Base-by-base conservation (phyloP, 352 stramenopile species). In the Pythium utonaiense region DNA sequence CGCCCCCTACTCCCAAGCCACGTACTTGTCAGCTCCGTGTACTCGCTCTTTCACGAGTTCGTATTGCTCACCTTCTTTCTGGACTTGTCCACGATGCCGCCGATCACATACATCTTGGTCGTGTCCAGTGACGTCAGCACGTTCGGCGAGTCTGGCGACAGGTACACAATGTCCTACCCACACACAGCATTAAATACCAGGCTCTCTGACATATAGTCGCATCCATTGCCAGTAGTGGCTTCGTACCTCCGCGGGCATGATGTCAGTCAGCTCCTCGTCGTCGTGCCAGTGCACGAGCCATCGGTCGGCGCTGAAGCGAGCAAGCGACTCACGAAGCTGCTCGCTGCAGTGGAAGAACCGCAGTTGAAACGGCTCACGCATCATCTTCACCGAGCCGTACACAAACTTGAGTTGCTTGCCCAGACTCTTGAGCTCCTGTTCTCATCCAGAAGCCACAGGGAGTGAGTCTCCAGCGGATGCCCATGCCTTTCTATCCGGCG, bases 81-180 rank as follows among this genome's bases (percentile, higher is more conserved):
- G 1, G 79, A 89, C 60, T 88, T 88, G 66, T 93, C 83, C 22
- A 93, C 80, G 51, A 93, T 91, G 55, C 83, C 80, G 9, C 83
- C 83, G 47, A 93, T 90, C 40, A 93, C 79, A 48, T 93, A 93
- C 52, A 80, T 85, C 62, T 90, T 93, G 30, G 51, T 73, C 0
- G 65, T 41, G 12, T 93, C 83, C 38, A 91, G 72, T 49, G 70
- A 73, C 16, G 67, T 44, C 5, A 93, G 68, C 12, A 89, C 70
- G 62, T 84, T 89, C 2, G 77, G 67, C 14, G 83, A 87, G 62
- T 93, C 83, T 0, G 83, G 83, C 0, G 83, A 91, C 44, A 93
- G 53, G 69, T 91, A 93, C 21, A 93, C 79, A 5, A 93, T 60
- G n/a, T 81, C 55, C 70, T 75, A 52, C 16, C 36, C 34, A 25